Evolutionary conservation across 768 basidiomycete species (phyloP).

Genomic region (Floccularia luteovirens): DNA sequence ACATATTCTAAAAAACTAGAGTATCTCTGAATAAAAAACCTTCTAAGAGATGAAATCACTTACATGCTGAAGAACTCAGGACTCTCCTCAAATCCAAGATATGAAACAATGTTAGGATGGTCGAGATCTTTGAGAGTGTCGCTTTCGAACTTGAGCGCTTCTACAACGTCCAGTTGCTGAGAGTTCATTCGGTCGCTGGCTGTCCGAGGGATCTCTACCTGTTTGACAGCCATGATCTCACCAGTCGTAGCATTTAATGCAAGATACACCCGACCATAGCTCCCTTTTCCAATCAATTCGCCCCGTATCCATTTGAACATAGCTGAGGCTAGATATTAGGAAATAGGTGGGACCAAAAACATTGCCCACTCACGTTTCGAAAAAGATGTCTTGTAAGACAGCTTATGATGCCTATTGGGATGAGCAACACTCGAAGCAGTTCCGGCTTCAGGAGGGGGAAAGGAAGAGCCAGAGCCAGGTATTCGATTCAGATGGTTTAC

Average conservation of each 20-base stretch:
- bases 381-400: slow-evolving; percentile 25
- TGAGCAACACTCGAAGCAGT: no score
- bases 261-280: slow-evolving; percentile 71
- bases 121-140: slow-evolving; percentile 70
- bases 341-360: background rate
- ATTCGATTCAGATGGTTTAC: no score
- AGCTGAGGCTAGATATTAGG: no score
- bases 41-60: slow-evolving; percentile 14
- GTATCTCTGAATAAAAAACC: slow-evolving; percentile 1
- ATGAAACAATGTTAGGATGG: slow-evolving; percentile 74
- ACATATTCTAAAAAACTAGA: slow-evolving; percentile 91
- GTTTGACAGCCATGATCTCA: slow-evolving; percentile 82
- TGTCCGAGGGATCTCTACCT: slow-evolving; percentile 71
- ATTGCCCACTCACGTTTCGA: slow-evolving; percentile 1
- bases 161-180: slow-evolving; percentile 36
- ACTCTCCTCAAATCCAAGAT: slow-evolving; percentile 74
- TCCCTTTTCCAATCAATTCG: slow-evolving; percentile 72
- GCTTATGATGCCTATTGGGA: background rate
- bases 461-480: no score
- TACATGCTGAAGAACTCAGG: slow-evolving; percentile 73
- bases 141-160: slow-evolving; percentile 67
- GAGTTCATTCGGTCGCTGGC: background rate
- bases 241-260: slow-evolving; percentile 71
- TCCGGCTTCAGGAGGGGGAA: no score
- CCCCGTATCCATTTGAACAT: slow-evolving; percentile 58